A percentile compares a stretch with the other conserved stretches of the same genome.
phyloP scores from a whole-genome alignment of 2,329 filamentous ascomycete species.

The Verticillium klebahnii region DNA sequence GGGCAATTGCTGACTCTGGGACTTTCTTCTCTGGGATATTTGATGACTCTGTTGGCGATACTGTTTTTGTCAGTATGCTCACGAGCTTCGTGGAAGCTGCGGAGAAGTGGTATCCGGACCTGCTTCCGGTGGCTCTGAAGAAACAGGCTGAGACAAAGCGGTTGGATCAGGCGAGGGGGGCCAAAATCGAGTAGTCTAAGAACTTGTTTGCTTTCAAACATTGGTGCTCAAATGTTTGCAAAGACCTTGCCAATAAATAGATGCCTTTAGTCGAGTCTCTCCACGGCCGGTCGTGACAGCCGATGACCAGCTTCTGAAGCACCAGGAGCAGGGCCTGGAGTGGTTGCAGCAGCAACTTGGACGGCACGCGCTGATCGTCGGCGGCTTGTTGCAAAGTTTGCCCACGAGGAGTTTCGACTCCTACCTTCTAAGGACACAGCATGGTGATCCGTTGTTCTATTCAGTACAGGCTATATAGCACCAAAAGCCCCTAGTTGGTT shows the following conservation, averaged over 20 bases:
- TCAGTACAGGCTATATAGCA: too few species aligned
- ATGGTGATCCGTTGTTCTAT: too few species aligned
- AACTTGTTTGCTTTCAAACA: not conserved
- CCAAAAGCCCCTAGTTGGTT: too few species aligned
- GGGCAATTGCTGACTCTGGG: not conserved
- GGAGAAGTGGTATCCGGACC: not conserved
- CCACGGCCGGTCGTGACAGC: not conserved
- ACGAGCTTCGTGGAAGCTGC: not conserved
- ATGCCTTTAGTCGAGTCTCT: not conserved
- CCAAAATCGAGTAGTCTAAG: not conserved
- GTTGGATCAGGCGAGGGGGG: not conserved
- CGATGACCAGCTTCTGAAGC: not conserved
- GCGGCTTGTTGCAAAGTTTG: too few species aligned
- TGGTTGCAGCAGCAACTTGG: too few species aligned
- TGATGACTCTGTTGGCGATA: not conserved
- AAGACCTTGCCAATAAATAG: not conserved
- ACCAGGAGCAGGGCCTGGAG: too few species aligned
- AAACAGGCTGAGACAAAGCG: not conserved
- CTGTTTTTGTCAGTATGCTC: not conserved
- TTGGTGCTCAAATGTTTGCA: not conserved
- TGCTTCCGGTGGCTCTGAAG: not conserved
- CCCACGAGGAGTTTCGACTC: too few species aligned
- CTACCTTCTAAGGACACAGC: too few species aligned
- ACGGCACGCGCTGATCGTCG: too few species aligned
- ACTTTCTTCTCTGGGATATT: not conserved